These are phyloP conservation scores for Phanerochaete carnosa DNA, from an alignment of 768 basidiomycete genomes.

Conservation along the genomic window DNA sequence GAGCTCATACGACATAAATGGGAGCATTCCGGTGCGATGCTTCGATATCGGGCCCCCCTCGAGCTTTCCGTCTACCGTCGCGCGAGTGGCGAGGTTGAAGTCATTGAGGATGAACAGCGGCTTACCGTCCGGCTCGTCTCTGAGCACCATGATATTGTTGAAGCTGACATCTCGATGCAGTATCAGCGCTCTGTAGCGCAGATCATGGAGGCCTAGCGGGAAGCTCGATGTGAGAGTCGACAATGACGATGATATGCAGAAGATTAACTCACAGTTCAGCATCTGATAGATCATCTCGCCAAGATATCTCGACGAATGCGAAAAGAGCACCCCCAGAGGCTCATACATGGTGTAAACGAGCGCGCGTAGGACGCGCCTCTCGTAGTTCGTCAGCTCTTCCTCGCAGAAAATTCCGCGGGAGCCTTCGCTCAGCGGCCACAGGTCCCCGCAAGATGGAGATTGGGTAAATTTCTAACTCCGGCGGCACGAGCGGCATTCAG, in stretches of 20 bases:
- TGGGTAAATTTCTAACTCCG: not conserved
- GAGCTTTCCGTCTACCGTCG: not conserved
- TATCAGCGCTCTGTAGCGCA: conserved; percentile 3
- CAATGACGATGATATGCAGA: not conserved
- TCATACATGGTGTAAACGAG: conserved; percentile 2
- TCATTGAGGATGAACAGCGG: conserved; percentile 2
- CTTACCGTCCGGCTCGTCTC: not conserved
- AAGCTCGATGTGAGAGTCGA: not conserved
- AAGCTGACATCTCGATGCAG: conserved; percentile 5
- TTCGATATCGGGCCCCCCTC: not conserved
- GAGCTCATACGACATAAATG: not conserved
- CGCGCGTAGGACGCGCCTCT: not conserved
- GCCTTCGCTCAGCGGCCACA: not conserved
- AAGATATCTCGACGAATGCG: not conserved
- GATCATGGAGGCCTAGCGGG: conserved; percentile 1
- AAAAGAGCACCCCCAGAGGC: not conserved
- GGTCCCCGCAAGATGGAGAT: not conserved
- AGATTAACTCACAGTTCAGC: conserved; percentile 3
- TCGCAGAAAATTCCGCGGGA: not conserved
- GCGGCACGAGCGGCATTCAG: not conserved
- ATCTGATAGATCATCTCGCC: conserved; percentile 3
- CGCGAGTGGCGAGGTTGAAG: conserved; percentile 4
- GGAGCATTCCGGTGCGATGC: conserved; percentile 7
- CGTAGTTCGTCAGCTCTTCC: not conserved
- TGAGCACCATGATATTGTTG: conserved; percentile 6